Evolutionary conservation across 2,329 filamentous ascomycete species (phyloP).

Genomic region (Mollisiaceae sp.): DNA sequence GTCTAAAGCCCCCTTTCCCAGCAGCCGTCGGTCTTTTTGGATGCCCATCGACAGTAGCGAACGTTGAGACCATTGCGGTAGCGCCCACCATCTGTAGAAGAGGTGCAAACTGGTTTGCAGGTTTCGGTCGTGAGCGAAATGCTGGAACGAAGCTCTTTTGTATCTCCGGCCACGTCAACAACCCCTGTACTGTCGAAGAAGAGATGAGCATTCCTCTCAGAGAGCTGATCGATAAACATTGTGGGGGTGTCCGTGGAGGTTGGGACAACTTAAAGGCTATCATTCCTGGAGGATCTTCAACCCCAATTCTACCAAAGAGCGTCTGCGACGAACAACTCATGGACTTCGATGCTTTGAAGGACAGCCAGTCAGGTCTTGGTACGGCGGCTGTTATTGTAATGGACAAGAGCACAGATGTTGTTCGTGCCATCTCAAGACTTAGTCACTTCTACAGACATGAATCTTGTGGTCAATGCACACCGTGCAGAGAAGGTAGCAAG

Average conservation of each 20-base stretch:
- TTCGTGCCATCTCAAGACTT: constrained; percentile 89
- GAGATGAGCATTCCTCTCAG: constrained; percentile 98
- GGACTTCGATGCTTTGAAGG: constrained; percentile 99
- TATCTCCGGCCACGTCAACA: constrained; percentile 98
- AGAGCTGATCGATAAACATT: constrained; percentile 98
- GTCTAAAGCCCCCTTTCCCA: constrained; percentile 97
- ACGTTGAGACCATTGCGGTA: constrained; percentile 96
- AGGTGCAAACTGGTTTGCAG: constrained; percentile 90
- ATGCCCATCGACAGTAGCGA: constrained; percentile 96
- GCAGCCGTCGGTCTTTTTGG: constrained; percentile 97
- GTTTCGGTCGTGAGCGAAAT: constrained; percentile 95
- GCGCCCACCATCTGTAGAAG: constrained; percentile 94
- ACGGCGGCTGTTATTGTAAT: constrained; percentile 98
- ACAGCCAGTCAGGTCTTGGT: constrained; percentile 94
- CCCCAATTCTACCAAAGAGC: constrained; percentile 87
- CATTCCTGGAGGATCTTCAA: constrained; percentile 96
- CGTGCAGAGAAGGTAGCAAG: constrained; percentile 98
- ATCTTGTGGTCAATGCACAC: constrained; percentile 97
- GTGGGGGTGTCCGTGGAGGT: constrained; percentile 91
- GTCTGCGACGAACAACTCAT: constrained; percentile 96
- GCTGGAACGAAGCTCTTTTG: constrained; percentile 97
- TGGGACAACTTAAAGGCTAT: constrained; percentile 98
- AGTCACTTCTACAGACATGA: constrained; percentile 99
- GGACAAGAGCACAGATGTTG: constrained; percentile 97
- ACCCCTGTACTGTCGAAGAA: constrained; percentile 96